Conservation (phyloP, 352 stramenopile genomes). For the Pythium monospermum region DNA sequence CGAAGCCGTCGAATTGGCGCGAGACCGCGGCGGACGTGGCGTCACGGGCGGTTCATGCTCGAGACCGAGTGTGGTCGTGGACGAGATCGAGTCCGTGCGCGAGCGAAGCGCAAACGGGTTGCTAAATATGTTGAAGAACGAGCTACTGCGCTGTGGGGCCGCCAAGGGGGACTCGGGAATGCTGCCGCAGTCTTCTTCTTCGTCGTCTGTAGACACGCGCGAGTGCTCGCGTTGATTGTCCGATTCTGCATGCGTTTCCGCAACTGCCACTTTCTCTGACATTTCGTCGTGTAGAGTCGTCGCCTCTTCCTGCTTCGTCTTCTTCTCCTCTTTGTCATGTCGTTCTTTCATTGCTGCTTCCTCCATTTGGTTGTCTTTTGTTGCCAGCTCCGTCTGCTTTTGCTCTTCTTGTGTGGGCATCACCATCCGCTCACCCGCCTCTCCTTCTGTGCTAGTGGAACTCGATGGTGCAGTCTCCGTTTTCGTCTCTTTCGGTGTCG, state of each 20-base stretch:
- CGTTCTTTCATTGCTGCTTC: neutral
- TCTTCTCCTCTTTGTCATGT: neutral
- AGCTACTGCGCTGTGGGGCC: constrained; percentile 8
- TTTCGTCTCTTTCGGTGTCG: neutral
- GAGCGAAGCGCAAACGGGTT: constrained; percentile 16
- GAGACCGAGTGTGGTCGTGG: neutral
- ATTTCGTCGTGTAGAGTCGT: neutral
- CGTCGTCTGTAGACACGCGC: constrained; percentile 7
- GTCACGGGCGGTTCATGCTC: constrained; percentile 1
- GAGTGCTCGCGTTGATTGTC: neutral
- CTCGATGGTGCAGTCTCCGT: constrained; percentile 2
- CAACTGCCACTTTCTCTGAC: no score
- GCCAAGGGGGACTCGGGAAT: neutral
- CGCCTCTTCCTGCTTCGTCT: neutral
- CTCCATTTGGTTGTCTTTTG: neutral
- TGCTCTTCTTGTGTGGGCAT: no score
- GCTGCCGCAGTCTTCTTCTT: neutral
- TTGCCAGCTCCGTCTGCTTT: neutral
- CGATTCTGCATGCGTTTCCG: no score
- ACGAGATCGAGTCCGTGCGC: constrained; percentile 13
- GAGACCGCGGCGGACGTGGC: neutral
- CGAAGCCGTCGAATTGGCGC: constrained; percentile 8
- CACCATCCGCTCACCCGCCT: no score
- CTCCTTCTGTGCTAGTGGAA: no score
- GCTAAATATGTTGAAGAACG: constrained; percentile 13